Conservation (phyloP, 2,329 filamentous ascomycete species). For the Fusarium mexicanum region DNA sequence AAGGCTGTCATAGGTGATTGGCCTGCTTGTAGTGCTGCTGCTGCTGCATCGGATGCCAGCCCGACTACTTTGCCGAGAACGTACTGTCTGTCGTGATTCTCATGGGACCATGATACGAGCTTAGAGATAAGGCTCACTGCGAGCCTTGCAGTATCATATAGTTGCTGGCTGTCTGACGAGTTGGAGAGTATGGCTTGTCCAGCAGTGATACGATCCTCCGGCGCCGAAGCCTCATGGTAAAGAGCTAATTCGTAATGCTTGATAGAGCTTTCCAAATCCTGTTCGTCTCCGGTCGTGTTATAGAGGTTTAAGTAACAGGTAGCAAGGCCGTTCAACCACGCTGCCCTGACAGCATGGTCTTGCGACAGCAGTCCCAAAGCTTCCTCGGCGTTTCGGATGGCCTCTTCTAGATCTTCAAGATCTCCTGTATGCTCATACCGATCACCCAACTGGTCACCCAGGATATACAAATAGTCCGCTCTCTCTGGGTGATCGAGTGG, state of each 20-base stretch:
- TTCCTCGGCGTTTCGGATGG: not conserved
- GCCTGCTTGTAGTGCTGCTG: not conserved
- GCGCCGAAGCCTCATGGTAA: not conserved
- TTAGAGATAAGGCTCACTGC: not conserved
- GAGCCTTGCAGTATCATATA: not conserved
- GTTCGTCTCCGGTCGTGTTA: not conserved
- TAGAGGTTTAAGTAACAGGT: not conserved
- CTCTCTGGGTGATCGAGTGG: not conserved
- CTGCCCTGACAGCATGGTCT: not conserved
- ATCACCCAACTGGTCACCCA: not conserved
- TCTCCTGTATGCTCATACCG: not conserved
- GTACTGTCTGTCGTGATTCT: not conserved
- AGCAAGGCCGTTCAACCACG: not conserved
- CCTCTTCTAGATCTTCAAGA: not conserved
- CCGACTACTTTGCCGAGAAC: not conserved
- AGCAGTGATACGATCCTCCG: not conserved
- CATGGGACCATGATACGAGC: not conserved
- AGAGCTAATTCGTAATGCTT: not conserved
- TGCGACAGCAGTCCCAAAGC: not conserved
- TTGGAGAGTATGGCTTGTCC: not conserved
- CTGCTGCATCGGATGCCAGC: not conserved
- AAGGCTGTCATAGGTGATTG: not conserved
- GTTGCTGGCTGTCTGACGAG: not conserved
- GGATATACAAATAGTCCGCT: not conserved
- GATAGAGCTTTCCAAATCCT: not conserved